phyloP scores from a whole-genome alignment of 805 yeast species.

The Candida tibetensis region DNA sequence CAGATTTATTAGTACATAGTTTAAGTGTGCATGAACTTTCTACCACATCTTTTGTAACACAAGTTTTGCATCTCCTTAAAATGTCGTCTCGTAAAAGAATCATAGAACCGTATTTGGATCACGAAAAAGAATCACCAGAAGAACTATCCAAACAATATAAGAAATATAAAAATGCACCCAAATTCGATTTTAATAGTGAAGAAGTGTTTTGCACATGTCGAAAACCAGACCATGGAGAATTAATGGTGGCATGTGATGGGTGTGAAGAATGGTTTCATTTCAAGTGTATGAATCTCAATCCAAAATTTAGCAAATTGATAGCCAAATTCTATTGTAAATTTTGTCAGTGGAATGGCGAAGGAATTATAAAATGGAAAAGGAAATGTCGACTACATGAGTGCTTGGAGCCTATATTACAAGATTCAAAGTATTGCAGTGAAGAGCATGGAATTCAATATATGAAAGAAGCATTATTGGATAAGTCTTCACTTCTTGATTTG shows the following conservation, averaged over 20 bases:
- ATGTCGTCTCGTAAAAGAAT: not conserved
- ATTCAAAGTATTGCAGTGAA: constrained; percentile 71
- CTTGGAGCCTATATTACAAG: constrained; percentile 46
- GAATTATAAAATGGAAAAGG: constrained; percentile 66
- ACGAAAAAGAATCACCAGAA: constrained; percentile 13
- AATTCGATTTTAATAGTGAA: constrained; percentile 50
- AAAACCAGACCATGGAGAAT: constrained; percentile 69
- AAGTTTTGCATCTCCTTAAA: too few species aligned
- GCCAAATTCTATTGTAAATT: constrained; percentile 68
- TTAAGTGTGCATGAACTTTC: too few species aligned
- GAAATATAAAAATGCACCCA: constrained; percentile 33
- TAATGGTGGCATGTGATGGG: constrained; percentile 94
- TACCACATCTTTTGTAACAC: too few species aligned
- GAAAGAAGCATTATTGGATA: constrained; percentile 21
- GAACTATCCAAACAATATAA: constrained; percentile 38
- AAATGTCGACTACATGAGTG: constrained; percentile 68
- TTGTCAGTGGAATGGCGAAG: constrained; percentile 56
- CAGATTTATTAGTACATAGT: too few species aligned
- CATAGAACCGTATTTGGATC: not conserved
- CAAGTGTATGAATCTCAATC: constrained; percentile 62
- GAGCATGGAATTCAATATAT: constrained; percentile 63
- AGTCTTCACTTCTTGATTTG: constrained; percentile 7
- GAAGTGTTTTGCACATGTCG: constrained; percentile 78
- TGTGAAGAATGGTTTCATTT: constrained; percentile 97
- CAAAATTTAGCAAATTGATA: constrained; percentile 52